Conservation (phyloP, 768 basidiomycete genomes). For the Kwoniella europaea region DNA sequence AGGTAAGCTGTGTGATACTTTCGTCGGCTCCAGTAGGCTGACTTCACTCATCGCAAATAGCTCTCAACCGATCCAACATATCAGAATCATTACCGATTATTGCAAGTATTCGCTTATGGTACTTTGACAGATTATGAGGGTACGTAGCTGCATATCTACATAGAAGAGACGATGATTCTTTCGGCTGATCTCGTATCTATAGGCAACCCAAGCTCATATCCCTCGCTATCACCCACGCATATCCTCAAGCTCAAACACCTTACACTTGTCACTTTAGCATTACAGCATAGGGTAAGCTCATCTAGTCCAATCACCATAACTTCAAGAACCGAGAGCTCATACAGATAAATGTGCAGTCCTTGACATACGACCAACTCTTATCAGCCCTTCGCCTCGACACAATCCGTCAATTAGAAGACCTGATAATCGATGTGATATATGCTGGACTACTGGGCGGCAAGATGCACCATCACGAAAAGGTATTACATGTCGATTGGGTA, state of each 20-base stretch:
- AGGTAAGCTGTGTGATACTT: slow-evolving; percentile 63
- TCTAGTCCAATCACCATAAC: not conserved
- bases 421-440: slow-evolving; percentile 96
- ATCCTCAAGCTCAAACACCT: slow-evolving; percentile 89
- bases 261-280: slow-evolving; percentile 82
- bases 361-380: slow-evolving; percentile 78
- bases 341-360: slow-evolving; percentile 64
- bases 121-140: slow-evolving; percentile 83
- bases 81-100: slow-evolving; percentile 66
- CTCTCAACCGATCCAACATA: slow-evolving; percentile 71
- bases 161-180: not conserved
- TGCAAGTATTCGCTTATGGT: slow-evolving; percentile 88
- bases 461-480: slow-evolving; percentile 87
- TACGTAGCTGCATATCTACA: slow-evolving; percentile 56
- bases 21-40: slow-evolving; percentile 2
- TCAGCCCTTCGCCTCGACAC: slow-evolving; percentile 73
- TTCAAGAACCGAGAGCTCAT: not conserved
- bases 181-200: not conserved
- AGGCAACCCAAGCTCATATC: slow-evolving; percentile 59
- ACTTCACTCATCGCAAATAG: slow-evolving; percentile 61
- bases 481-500: slow-evolving; percentile 88
- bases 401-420: slow-evolving; percentile 89
- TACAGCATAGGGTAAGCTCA: slow-evolving; percentile 71
- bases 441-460: slow-evolving; percentile 85
- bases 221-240: slow-evolving; percentile 73